These are phyloP conservation scores for Suillus lakei DNA, from an alignment of 768 basidiomycete genomes.

Conservation along the genomic window DNA sequence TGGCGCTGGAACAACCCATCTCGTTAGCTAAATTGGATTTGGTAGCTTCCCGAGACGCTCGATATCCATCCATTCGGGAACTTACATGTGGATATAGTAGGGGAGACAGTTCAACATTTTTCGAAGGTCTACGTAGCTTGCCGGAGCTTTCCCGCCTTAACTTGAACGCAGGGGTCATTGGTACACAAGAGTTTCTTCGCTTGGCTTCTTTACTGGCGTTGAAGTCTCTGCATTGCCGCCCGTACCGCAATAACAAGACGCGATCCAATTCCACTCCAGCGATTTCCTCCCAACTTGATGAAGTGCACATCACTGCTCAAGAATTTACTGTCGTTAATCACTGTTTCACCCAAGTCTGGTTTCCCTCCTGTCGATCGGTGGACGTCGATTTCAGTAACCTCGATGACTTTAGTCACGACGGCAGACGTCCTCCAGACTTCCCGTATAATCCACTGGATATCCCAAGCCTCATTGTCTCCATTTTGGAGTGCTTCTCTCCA, in stretches of 20 bases:
- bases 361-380: not conserved
- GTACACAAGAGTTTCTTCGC: not conserved
- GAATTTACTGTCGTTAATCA: not conserved
- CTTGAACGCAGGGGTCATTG: not conserved
- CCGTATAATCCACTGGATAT: not conserved
- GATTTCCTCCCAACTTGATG: not conserved
- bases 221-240: not conserved
- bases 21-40: not conserved
- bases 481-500: not conserved
- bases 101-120: not conserved
- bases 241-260: not conserved
- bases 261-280: not conserved
- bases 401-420: too few species aligned
- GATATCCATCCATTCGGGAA: not conserved
- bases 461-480: not conserved
- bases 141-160: not conserved
- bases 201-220: not conserved
- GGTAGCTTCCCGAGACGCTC: not conserved
- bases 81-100: not conserved
- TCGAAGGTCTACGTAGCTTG: not conserved
- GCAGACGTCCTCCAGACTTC: too few species aligned
- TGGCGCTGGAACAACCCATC: not conserved
- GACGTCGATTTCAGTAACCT: not conserved
- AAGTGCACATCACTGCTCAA: not conserved
- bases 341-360: not conserved